These are phyloP conservation scores for Sordariomycetes sp. DNA, from an alignment of 2,329 filamentous ascomycete species.

Conservation along the genomic window DNA sequence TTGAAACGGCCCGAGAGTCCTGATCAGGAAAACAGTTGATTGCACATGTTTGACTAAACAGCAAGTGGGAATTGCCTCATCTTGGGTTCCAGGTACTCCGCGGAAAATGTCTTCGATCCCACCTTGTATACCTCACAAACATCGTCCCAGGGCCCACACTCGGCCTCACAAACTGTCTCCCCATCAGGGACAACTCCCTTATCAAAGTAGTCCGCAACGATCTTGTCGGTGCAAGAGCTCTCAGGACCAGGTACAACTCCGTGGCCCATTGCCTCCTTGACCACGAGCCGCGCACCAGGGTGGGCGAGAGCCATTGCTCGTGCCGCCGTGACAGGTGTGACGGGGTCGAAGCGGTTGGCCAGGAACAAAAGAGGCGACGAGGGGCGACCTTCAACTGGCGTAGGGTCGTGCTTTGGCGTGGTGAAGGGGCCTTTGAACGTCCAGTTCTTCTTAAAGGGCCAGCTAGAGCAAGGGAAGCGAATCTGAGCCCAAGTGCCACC, in stretches of 20 bases:
- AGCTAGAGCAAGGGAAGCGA: slow-evolving; percentile 28
- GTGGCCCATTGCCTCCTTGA: slow-evolving; percentile 20
- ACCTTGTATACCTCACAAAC: background rate
- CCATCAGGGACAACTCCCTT: slow-evolving; percentile 16
- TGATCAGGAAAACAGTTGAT: too few species aligned
- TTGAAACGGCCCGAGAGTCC: too few species aligned
- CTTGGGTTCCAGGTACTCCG: background rate
- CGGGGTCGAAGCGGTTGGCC: slow-evolving; percentile 31
- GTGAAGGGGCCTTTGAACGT: slow-evolving; percentile 26
- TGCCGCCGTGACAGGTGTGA: slow-evolving; percentile 31
- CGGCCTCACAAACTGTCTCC: slow-evolving; percentile 11
- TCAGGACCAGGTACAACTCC: slow-evolving; percentile 6
- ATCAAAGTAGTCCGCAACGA: slow-evolving; percentile 5
- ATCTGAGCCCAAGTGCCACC: slow-evolving; percentile 23
- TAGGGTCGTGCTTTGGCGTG: slow-evolving; percentile 13
- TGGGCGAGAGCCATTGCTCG: slow-evolving; percentile 16
- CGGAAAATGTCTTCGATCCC: background rate
- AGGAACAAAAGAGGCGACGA: slow-evolving; percentile 33
- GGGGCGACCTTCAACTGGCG: slow-evolving; percentile 19
- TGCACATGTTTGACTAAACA: too few species aligned
- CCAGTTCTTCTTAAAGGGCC: slow-evolving; percentile 27
- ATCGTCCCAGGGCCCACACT: slow-evolving; percentile 10
- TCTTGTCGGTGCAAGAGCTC: slow-evolving; percentile 10
- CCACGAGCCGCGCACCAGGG: slow-evolving; percentile 16
- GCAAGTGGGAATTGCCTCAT: too few species aligned